These are phyloP conservation scores for Trichoderma gamsii DNA, from an alignment of 495 filamentous ascomycete genomes.

Conservation along the genomic window DNA sequence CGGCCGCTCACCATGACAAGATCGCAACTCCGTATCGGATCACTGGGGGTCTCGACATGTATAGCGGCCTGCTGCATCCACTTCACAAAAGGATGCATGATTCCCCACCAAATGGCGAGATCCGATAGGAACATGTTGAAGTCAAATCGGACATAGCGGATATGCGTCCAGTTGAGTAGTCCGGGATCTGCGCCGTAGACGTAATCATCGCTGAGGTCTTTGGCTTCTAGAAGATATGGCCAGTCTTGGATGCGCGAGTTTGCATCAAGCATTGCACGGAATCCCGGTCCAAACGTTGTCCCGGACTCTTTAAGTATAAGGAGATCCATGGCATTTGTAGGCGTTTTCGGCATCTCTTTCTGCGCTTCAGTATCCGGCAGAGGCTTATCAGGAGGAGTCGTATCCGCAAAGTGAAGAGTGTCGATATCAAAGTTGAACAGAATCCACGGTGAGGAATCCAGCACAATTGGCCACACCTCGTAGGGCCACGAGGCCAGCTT, in stretches of 20 bases:
- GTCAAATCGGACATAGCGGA: slow-evolving; percentile 3
- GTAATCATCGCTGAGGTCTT: background rate
- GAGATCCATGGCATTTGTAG: background rate
- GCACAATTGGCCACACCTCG: background rate
- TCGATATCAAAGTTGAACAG: slow-evolving; percentile 10
- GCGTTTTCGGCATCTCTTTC: background rate
- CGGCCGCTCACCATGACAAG: slow-evolving; percentile 5
- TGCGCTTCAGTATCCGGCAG: background rate
- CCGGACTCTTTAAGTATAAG: background rate
- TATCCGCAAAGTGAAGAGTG: slow-evolving; percentile 9
- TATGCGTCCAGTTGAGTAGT: background rate
- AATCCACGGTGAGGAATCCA: background rate
- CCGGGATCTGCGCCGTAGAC: background rate
- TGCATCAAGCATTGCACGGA: background rate
- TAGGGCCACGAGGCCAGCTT: background rate
- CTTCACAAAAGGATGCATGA: slow-evolving; percentile 5
- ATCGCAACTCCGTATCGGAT: background rate
- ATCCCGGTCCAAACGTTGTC: background rate
- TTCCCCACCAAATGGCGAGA: slow-evolving; percentile 3
- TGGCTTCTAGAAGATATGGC: background rate
- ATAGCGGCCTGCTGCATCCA: slow-evolving; percentile 9
- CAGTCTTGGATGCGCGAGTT: slow-evolving; percentile 3
- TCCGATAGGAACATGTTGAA: slow-evolving; percentile 10
- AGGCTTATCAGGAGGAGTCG: slow-evolving; percentile 1
- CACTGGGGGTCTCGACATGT: background rate